Evolutionary conservation across 2,329 filamentous ascomycete genomes (phyloP).

Genomic region (Acephala macrosclerotiorum): DNA sequence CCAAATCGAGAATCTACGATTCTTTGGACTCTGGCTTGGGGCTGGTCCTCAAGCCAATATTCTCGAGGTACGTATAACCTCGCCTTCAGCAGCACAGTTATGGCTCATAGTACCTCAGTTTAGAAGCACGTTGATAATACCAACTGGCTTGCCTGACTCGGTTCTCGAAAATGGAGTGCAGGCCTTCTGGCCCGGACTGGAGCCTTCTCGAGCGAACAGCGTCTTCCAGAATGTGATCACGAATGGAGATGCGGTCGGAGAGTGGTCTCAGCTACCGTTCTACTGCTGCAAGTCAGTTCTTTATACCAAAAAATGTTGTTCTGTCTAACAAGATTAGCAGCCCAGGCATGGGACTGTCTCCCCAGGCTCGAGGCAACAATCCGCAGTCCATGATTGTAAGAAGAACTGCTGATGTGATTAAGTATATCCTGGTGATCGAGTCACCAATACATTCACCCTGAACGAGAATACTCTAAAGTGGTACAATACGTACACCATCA

Average conservation of each 20-base stretch:
- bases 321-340: not conserved
- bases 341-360: not conserved
- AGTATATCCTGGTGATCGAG: conserved; percentile 30
- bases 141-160: conserved; percentile 16
- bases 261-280: conserved; percentile 32
- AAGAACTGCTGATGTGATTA: not conserved
- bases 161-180: conserved; percentile 55
- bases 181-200: conserved; percentile 57
- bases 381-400: not conserved
- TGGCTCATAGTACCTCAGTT: conserved; percentile 19
- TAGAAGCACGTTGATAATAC: conserved; percentile 33
- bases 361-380: not conserved
- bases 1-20: conserved; percentile 14
- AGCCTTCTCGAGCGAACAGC: conserved; percentile 12
- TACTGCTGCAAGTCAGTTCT: conserved; percentile 29
- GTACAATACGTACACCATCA: conserved; percentile 27
- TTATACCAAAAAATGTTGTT: not conserved
- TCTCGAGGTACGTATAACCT: not conserved
- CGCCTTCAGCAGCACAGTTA: not conserved
- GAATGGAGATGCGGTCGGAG: conserved; percentile 21
- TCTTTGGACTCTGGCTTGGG: conserved; percentile 23
- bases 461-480: conserved; percentile 23
- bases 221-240: conserved; percentile 34
- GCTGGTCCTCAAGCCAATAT: conserved; percentile 2
- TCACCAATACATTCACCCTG: conserved; percentile 28